Conservation (phyloP, 2,329 filamentous ascomycete genomes). For the Zasmidium cellare region DNA sequence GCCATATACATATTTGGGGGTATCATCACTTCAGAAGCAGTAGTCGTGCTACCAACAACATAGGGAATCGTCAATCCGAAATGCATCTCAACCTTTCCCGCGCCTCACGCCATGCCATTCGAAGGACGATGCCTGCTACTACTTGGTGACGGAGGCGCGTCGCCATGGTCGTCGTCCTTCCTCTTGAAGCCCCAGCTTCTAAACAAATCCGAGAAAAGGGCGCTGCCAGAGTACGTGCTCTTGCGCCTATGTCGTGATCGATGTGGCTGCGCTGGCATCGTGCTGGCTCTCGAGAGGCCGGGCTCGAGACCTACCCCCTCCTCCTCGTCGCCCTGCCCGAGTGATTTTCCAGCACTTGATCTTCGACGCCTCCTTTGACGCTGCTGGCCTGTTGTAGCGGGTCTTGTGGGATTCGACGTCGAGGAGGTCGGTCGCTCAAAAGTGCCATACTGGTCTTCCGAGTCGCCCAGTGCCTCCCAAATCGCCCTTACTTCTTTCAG, state of each 20-base stretch:
- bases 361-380: slow-evolving; percentile 19
- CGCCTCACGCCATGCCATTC: not conserved
- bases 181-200: slow-evolving; percentile 26
- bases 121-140: slow-evolving; percentile 1
- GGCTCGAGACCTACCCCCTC: slow-evolving; percentile 3
- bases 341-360: slow-evolving; percentile 20
- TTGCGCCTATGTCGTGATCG: slow-evolving; percentile 18
- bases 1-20: slow-evolving; percentile 1
- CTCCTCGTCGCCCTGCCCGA: slow-evolving; percentile 13
- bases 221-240: slow-evolving; percentile 26
- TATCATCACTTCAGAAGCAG: not conserved
- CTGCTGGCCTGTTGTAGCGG: slow-evolving; percentile 16
- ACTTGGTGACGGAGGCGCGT: slow-evolving; percentile 3
- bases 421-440: slow-evolving; percentile 20
- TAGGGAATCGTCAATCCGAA: not conserved
- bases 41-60: not conserved
- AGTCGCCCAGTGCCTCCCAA: slow-evolving; percentile 34
- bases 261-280: slow-evolving; percentile 17
- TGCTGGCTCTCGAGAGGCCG: slow-evolving; percentile 18
- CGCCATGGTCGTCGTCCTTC: slow-evolving; percentile 21
- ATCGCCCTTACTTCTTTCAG: slow-evolving; percentile 34
- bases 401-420: slow-evolving; percentile 9
- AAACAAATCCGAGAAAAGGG: slow-evolving; percentile 33
- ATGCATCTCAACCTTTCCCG: not conserved
- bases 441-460: slow-evolving; percentile 27